Evolutionary conservation across 129 eudicot genomes (phyloP).

Genomic region (Smallanthus sonchifolius): DNA sequence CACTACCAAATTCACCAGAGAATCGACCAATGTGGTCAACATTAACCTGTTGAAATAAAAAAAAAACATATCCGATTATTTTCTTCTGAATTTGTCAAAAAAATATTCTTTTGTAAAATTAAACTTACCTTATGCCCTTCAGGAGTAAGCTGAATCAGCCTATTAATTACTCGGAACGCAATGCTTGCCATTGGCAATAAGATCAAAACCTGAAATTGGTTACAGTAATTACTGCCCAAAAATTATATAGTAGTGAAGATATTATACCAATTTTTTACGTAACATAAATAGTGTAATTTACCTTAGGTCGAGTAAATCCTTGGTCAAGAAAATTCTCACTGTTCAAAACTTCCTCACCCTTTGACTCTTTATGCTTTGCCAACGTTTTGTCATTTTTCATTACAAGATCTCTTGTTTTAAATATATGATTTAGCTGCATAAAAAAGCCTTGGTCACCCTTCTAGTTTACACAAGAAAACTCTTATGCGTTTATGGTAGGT

Average conservation of each 20-base stretch:
- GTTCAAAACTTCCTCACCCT: constrained; percentile 35
- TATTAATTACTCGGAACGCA: constrained; percentile 70
- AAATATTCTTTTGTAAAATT: not conserved
- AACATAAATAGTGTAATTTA: constrained; percentile 12
- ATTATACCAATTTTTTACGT: not conserved
- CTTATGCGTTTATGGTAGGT: not conserved
- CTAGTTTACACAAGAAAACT: not conserved
- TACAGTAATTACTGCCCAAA: not conserved
- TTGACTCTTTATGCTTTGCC: constrained; percentile 47
- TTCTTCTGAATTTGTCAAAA: not conserved
- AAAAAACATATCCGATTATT: not conserved
- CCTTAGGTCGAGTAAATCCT: constrained; percentile 96
- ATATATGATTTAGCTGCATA: constrained; percentile 86
- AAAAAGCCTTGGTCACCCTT: constrained; percentile 7
- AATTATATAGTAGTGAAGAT: not conserved
- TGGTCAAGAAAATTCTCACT: constrained; percentile 54
- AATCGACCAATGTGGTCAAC: constrained; percentile 76
- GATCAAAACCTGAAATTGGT: constrained; percentile 58
- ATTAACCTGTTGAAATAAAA: constrained; percentile 44
- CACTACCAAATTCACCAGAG: constrained; percentile 59
- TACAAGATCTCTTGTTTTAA: constrained; percentile 63
- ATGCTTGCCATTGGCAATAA: constrained; percentile 75
- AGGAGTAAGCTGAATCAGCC: constrained; percentile 83
- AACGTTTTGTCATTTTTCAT: constrained; percentile 64
- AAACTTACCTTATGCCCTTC: constrained; percentile 59